A percentile compares a stretch with the other conserved stretches of the same genome.
Evolutionary conservation across 768 basidiomycete species (phyloP).

Genomic region (Trametes meyenii): DNA sequence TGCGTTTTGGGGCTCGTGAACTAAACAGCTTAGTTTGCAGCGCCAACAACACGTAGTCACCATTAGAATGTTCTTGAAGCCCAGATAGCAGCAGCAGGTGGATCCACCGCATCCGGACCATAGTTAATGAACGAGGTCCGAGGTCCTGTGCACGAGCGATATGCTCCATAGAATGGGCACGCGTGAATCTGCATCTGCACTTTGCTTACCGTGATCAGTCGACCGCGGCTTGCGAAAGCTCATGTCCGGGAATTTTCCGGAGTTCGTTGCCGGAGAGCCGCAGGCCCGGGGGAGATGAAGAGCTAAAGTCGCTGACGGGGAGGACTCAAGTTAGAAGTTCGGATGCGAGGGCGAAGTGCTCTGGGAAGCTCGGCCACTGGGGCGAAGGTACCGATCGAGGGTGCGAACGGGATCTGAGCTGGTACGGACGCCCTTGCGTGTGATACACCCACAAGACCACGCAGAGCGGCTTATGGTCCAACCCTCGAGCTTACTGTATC

Average conservation of each 20-base stretch:
- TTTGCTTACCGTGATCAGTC: conserved; percentile 17
- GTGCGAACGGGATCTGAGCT: not conserved
- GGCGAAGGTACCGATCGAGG: conserved; percentile 6
- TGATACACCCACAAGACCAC: conserved; percentile 9
- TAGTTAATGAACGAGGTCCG: conserved; percentile 10
- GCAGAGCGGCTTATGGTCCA: not conserved
- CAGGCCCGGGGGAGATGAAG: not conserved
- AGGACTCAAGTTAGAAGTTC: not conserved
- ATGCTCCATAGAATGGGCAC: conserved; percentile 6
- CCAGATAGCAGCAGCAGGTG: conserved; percentile 9
- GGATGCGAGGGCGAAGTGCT: not conserved
- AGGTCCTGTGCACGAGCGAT: conserved; percentile 14
- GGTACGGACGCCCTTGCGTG: not conserved
- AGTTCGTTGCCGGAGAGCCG: conserved; percentile 5
- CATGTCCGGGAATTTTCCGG: conserved; percentile 16
- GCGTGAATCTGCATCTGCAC: conserved; percentile 12
- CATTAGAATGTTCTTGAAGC: conserved; percentile 19
- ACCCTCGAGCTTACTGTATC: not conserved
- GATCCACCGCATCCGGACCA: conserved; percentile 17
- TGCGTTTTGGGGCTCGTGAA: conserved; percentile 5
- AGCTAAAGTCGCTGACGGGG: conserved; percentile 5
- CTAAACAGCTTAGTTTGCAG: not conserved
- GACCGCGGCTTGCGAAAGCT: not conserved
- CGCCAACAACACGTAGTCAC: conserved; percentile 3
- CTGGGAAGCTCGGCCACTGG: not conserved